Conservation (phyloP, 2,329 filamentous ascomycete genomes). For the Fusarium cyanostomum region DNA sequence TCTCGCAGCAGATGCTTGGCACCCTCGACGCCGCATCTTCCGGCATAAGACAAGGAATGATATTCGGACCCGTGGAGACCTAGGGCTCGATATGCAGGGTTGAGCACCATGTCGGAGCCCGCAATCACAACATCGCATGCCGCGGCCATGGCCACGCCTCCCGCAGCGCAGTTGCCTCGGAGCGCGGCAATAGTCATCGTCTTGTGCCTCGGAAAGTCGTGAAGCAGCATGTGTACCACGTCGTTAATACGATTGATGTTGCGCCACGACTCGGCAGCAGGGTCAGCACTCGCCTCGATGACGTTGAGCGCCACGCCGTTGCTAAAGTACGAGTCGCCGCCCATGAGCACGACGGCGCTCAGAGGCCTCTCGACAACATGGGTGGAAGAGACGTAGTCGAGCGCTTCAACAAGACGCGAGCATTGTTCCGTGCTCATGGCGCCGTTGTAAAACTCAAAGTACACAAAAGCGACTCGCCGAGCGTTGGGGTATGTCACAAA, state of each 20-base stretch:
- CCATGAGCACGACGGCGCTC: conserved; percentile 22
- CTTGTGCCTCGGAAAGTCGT: conserved; percentile 1
- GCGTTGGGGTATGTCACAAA: background rate
- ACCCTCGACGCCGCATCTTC: conserved; percentile 2
- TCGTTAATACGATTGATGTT: conserved; percentile 29
- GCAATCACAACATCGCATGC: conserved; percentile 26
- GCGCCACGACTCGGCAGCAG: conserved; percentile 21
- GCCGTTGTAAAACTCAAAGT: conserved; percentile 31
- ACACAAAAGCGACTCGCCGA: conserved; percentile 16
- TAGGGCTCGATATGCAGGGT: conserved; percentile 25
- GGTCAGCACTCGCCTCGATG: conserved; percentile 22
- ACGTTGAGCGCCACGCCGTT: conserved; percentile 32
- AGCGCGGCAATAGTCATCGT: conserved; percentile 16
- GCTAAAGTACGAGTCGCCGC: conserved; percentile 30
- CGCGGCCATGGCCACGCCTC: conserved; percentile 26
- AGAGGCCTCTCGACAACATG: background rate
- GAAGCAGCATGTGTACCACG: conserved; percentile 2
- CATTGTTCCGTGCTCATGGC: conserved; percentile 29
- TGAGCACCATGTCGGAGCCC: conserved; percentile 23
- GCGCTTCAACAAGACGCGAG: conserved; percentile 23
- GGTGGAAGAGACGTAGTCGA: conserved; percentile 10
- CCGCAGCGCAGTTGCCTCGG: conserved; percentile 28
- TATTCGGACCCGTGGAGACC: conserved; percentile 30
- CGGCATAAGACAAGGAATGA: conserved; percentile 23
- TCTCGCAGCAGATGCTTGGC: background rate